Percentiles rank a stretch among this genome's conserved stretches.
Conservation (phyloP, 257 asterid genomes). For the Osmanthus fragrans region DNA sequence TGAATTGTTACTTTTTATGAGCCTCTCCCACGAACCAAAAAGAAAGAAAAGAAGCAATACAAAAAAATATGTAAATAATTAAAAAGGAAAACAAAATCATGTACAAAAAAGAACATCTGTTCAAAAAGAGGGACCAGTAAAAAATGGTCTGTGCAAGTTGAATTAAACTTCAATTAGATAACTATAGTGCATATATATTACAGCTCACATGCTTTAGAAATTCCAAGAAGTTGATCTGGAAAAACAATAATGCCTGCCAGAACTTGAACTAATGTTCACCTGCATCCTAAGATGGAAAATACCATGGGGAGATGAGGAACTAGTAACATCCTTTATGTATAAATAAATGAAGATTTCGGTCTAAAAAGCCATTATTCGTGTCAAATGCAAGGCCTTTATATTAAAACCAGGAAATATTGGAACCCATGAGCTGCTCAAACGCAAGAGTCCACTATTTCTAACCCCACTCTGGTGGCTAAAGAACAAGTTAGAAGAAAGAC, state of each 20-base stretch:
- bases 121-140: neutral
- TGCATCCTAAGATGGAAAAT: neutral
- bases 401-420: neutral
- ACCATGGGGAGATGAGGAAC: neutral
- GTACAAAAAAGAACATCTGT: neutral
- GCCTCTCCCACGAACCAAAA: neutral
- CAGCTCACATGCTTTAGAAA: neutral
- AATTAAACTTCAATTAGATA: neutral
- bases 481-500: slow-evolving; percentile 49
- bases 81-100: neutral
- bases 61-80: neutral
- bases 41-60: neutral
- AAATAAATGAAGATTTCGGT: neutral
- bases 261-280: neutral
- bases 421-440: neutral
- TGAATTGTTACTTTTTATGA: neutral
- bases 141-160: neutral
- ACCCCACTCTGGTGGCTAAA: neutral
- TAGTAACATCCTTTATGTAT: neutral
- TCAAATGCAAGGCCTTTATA: neutral
- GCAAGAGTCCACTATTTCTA: neutral
- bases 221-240: neutral
- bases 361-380: neutral
- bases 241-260: neutral
- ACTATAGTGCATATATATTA: neutral